These are phyloP conservation scores for Leishmania mexicana DNA, from an alignment of 208 protist species.

Conservation along the genomic window DNA sequence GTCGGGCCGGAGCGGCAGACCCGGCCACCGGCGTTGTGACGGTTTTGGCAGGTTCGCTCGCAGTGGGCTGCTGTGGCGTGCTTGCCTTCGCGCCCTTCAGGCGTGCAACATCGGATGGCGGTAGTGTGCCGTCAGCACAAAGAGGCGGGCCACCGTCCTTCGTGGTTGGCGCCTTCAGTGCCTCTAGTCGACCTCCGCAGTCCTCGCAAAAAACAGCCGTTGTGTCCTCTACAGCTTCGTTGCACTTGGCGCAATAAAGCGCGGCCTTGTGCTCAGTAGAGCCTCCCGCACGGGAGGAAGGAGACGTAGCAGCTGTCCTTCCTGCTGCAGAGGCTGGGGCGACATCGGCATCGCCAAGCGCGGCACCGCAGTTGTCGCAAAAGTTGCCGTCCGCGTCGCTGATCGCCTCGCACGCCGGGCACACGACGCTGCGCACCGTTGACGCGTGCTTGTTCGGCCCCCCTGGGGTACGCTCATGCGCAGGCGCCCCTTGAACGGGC, in stretches of 20 bases:
- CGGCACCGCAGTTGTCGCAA: conserved; percentile 86
- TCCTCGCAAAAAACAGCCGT: conserved; percentile 77
- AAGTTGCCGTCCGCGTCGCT: conserved; percentile 87
- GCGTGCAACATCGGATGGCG: conserved; percentile 8
- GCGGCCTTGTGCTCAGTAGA: neutral
- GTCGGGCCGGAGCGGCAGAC: neutral
- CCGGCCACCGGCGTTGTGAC: neutral
- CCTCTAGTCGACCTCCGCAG: conserved; percentile 70
- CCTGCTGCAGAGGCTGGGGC: neutral
- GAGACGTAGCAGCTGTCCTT: neutral
- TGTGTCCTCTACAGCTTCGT: conserved; percentile 43
- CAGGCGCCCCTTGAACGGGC: conserved; percentile 54
- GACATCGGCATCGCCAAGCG: conserved; percentile 48
- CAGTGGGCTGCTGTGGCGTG: neutral
- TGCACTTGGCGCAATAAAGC: conserved; percentile 71
- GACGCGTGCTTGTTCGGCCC: conserved; percentile 52
- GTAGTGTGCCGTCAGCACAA: conserved; percentile 5
- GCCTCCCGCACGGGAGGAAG: neutral
- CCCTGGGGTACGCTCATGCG: conserved; percentile 41
- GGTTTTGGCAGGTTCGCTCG: too few species aligned
- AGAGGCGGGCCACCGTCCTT: conserved; percentile 11
- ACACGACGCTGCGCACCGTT: conserved; percentile 50
- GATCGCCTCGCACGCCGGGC: conserved; percentile 69
- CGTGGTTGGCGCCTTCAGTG: neutral
- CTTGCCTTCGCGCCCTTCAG: neutral